These are phyloP conservation scores for Panicum virgatum DNA, from an alignment of 202 grass and related monocot genomes.

Conservation along the genomic window DNA sequence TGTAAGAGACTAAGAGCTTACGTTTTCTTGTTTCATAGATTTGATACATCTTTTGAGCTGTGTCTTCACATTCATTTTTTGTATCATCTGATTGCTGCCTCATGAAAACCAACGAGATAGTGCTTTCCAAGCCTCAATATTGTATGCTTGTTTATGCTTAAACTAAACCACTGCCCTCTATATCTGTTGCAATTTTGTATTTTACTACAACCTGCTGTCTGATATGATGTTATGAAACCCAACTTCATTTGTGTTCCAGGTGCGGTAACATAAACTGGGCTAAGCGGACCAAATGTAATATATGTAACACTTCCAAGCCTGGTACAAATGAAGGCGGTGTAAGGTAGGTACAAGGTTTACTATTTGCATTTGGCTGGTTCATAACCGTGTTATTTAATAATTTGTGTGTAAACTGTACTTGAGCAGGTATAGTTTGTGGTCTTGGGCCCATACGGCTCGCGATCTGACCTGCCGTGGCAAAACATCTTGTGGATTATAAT, in stretches of 20 bases:
- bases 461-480: not conserved
- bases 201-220: not conserved
- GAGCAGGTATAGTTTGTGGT: not conserved
- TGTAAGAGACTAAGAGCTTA: slow-evolving; percentile 50
- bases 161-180: not conserved
- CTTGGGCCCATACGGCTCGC: not conserved
- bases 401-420: not conserved
- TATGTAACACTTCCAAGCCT: no score
- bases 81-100: not conserved
- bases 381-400: not conserved
- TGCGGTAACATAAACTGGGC: slow-evolving; percentile 99
- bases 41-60: not conserved
- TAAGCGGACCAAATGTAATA: no score
- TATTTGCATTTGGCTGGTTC: not conserved
- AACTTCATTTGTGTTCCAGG: slow-evolving; percentile 48
- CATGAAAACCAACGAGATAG: not conserved
- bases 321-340: slow-evolving; percentile 93
- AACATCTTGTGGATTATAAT: not conserved
- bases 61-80: not conserved
- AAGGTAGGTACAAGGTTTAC: slow-evolving; percentile 47
- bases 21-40: slow-evolving; percentile 10
- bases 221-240: not conserved
- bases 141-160: not conserved
- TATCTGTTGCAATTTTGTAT: not conserved
- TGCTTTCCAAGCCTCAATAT: not conserved